Evolutionary conservation across 345 rosid species (phyloP).

Genomic region (Odontarrhena argentea): DNA sequence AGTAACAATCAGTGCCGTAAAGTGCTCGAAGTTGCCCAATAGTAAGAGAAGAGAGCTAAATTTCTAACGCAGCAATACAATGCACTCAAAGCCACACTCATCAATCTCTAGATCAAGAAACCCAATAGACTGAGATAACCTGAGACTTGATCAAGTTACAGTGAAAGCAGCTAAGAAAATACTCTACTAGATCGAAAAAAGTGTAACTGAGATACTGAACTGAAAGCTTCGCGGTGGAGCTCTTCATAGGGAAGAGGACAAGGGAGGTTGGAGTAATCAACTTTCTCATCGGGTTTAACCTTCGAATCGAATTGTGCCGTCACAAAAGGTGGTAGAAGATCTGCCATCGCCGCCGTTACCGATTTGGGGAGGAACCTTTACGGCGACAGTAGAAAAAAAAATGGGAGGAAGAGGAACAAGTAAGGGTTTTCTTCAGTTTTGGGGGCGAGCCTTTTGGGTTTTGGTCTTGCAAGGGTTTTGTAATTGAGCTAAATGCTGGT

Average conservation of each 20-base stretch:
- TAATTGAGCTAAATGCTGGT: constrained; percentile 3
- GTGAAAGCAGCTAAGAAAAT: neutral
- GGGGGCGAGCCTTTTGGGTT: constrained; percentile 32
- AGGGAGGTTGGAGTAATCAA: constrained; percentile 74
- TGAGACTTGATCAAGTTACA: neutral
- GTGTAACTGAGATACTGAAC: constrained; percentile 46
- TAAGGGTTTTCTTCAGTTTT: constrained; percentile 32
- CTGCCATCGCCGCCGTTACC: constrained; percentile 56
- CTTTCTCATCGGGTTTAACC: constrained; percentile 52
- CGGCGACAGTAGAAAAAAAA: constrained; percentile 33
- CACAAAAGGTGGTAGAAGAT: constrained; percentile 47
- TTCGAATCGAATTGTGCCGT: constrained; percentile 41
- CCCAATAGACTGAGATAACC: neutral
- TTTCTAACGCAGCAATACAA: constrained; percentile 9
- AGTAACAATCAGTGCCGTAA: neutral
- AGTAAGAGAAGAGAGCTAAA: constrained; percentile 9
- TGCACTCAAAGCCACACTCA: constrained; percentile 17
- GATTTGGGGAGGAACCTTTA: constrained; percentile 19
- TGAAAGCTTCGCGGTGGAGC: constrained; percentile 88
- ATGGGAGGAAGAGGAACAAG: neutral
- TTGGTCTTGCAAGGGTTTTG: constrained; percentile 40
- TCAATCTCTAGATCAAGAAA: constrained; percentile 26
- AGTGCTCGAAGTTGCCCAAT: neutral
- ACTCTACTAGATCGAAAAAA: constrained; percentile 9
- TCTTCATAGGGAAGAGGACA: constrained; percentile 94